Conservation (phyloP, 306 rosid species). For the peach (Prunus persica) region Prunus_persica_NCBIv2 NC_034009.1:27929001-27929500, state of each 20-base stretch:
- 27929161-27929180: constrained; percentile 82
- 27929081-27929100: constrained; percentile 42
- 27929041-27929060: neutral
- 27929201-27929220: neutral
- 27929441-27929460: constrained; percentile 91
- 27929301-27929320: constrained; percentile 91
- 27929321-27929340: constrained; percentile 94
- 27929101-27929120: constrained; percentile 80
- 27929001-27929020: constrained; percentile 80
- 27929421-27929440: neutral
- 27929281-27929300: constrained; percentile 72
- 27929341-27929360: constrained; percentile 91
- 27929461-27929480: constrained; percentile 83
- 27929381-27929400: constrained; percentile 6
- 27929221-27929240: constrained; percentile 4
- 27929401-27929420: neutral
- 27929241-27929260: neutral
- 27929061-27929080: constrained; percentile 11
- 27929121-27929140: constrained; percentile 77
- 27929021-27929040: constrained; percentile 2
- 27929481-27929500: constrained; percentile 84
- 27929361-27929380: neutral
- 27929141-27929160: constrained; percentile 81
- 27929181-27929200: constrained; percentile 10
- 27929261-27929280: constrained; percentile 73